Percentiles rank a stretch among this genome's conserved stretches.
phyloP scores from a whole-genome alignment of 305 asterid species.

The Coffea humblotiana region DNA sequence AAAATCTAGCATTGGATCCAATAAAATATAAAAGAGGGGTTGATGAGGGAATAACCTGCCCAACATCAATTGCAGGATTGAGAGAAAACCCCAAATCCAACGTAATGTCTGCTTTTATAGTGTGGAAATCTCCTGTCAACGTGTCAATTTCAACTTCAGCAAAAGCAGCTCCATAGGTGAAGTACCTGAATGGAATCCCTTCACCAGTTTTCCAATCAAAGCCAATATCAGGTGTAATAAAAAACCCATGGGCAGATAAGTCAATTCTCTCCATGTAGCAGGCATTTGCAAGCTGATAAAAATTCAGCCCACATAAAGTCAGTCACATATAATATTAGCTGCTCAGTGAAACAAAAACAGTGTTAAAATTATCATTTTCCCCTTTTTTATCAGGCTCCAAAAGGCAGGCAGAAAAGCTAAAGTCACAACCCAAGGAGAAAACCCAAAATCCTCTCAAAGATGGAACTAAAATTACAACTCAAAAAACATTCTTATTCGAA shows the following conservation, averaged over 20 bases:
- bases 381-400: not conserved
- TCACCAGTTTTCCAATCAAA: constrained; percentile 79
- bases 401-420: not conserved
- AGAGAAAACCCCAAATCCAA: constrained; percentile 90
- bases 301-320: not conserved
- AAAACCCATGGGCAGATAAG: constrained; percentile 95
- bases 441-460: not conserved
- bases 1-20: not conserved
- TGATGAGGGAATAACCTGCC: constrained; percentile 60
- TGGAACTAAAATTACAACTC: not conserved
- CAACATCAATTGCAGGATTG: constrained; percentile 94
- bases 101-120: constrained; percentile 72
- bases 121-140: constrained; percentile 86
- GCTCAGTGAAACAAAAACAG: not conserved
- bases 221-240: constrained; percentile 70
- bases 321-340: not conserved
- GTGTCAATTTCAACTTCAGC: constrained; percentile 97
- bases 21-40: not conserved
- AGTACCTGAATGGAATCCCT: constrained; percentile 78
- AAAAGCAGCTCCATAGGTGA: constrained; percentile 91
- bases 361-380: not conserved
- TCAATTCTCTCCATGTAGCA: constrained; percentile 90
- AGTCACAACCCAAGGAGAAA: not conserved
- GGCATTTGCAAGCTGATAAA: constrained; percentile 65
- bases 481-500: not conserved